phyloP scores from a whole-genome alignment of 202 grass and related monocot species.

The Carex arenaria region DNA sequence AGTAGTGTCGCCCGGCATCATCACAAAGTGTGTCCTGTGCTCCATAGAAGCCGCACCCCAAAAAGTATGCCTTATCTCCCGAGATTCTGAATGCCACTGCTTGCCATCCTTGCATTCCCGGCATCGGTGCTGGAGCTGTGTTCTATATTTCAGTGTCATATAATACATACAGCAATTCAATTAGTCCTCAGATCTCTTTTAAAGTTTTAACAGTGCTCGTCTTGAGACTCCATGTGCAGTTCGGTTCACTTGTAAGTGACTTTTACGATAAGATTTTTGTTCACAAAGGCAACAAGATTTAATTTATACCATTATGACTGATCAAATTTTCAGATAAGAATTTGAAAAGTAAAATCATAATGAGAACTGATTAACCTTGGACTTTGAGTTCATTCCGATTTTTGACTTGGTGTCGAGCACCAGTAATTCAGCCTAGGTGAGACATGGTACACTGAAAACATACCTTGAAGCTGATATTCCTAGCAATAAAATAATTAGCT shows the following conservation, averaged over 20 bases:
- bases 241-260: background rate
- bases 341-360: background rate
- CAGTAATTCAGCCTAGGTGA: background rate
- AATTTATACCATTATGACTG: background rate
- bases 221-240: background rate
- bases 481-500: slow-evolving; percentile 92
- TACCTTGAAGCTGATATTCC: slow-evolving; percentile 99
- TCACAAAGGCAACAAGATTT: background rate
- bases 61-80: slow-evolving; percentile 89
- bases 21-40: slow-evolving; percentile 99
- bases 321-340: background rate
- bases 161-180: slow-evolving; percentile 20
- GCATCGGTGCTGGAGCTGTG: slow-evolving; percentile 77
- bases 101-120: slow-evolving; percentile 83
- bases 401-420: background rate
- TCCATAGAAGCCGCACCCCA: slow-evolving; percentile 89
- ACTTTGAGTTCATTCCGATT: background rate
- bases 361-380: slow-evolving; percentile 19
- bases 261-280: background rate
- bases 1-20: slow-evolving; percentile 81
- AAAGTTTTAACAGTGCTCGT: background rate
- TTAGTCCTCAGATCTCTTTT: background rate
- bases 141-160: slow-evolving; percentile 43
- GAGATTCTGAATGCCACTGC: slow-evolving; percentile 91
- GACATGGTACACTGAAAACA: slow-evolving; percentile 20